Evolutionary conservation across 2,329 filamentous ascomycete species (phyloP).

Genomic region (Claviceps sp.): DNA sequence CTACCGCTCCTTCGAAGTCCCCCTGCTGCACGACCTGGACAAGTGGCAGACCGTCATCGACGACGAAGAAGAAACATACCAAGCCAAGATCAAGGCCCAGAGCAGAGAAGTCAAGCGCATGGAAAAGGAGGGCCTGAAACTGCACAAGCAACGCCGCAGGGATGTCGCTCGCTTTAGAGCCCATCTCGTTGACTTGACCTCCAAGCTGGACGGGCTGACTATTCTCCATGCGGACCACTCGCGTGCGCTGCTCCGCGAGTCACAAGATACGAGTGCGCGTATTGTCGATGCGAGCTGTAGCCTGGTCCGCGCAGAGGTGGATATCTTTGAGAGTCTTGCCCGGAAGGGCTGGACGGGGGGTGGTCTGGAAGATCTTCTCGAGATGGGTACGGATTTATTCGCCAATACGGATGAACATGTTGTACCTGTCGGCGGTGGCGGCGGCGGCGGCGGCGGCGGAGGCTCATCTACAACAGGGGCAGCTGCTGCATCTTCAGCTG

Average conservation of each 20-base stretch:
- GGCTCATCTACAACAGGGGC: neutral
- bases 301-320: slow-evolving; percentile 53
- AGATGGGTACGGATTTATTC: slow-evolving; percentile 50
- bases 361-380: slow-evolving; percentile 51
- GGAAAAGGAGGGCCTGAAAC: slow-evolving; percentile 50
- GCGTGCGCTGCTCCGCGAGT: slow-evolving; percentile 45
- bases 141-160: slow-evolving; percentile 45
- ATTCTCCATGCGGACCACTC: slow-evolving; percentile 46
- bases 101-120: slow-evolving; percentile 47
- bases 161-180: slow-evolving; percentile 49
- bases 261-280: slow-evolving; percentile 48
- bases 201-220: slow-evolving; percentile 49
- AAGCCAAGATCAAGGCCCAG: slow-evolving; percentile 38
- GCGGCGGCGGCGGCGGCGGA: slow-evolving; percentile 7
- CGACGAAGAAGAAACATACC: slow-evolving; percentile 50
- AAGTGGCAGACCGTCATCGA: slow-evolving; percentile 50
- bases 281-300: slow-evolving; percentile 54
- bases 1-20: slow-evolving; percentile 55
- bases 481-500: neutral
- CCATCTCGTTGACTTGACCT: slow-evolving; percentile 50
- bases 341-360: slow-evolving; percentile 56
- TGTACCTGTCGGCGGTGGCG: slow-evolving; percentile 2
- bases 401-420: slow-evolving; percentile 30
- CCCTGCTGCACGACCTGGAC: slow-evolving; percentile 55
- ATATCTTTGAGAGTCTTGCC: slow-evolving; percentile 55